Conservation (phyloP, 176 grass and related monocot species). For the Microstegium vimineum region DNA sequence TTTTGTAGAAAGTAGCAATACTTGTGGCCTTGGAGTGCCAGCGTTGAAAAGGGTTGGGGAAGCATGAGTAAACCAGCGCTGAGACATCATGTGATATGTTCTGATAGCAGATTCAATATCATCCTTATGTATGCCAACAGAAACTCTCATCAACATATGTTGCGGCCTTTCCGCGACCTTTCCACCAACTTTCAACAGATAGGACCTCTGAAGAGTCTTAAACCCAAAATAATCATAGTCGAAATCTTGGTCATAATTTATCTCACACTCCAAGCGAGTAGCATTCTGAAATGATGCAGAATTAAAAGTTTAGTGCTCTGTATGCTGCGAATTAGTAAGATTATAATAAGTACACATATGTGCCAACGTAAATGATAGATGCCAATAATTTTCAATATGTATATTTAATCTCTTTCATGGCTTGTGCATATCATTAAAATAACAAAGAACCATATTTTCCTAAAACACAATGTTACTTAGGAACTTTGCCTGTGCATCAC, state of each 20-base stretch:
- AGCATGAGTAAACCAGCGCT: slow-evolving; percentile 98
- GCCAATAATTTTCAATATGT: neutral
- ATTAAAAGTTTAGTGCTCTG: neutral
- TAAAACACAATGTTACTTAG: neutral
- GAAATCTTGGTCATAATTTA: slow-evolving; percentile 90
- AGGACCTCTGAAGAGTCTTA: slow-evolving; percentile 92
- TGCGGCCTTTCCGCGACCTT: too few relatives aligned
- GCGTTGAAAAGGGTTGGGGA: slow-evolving; percentile 90
- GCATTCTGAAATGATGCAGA: slow-evolving; percentile 55
- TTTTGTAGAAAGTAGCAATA: neutral
- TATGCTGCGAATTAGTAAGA: neutral
- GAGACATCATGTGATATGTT: slow-evolving; percentile 89
- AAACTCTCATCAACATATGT: slow-evolving; percentile 97
- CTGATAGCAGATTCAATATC: slow-evolving; percentile 73
- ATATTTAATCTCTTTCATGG: neutral
- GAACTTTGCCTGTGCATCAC: neutral
- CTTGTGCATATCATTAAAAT: neutral
- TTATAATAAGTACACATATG: neutral
- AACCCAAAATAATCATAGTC: slow-evolving; percentile 97
- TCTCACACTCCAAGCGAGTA: slow-evolving; percentile 70
- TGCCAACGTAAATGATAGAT: neutral
- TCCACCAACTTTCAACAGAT: slow-evolving; percentile 69
- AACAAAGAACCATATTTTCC: neutral
- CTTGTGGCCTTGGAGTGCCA: slow-evolving; percentile 86
- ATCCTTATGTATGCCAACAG: slow-evolving; percentile 93